These are phyloP conservation scores for Hanseniaspora gamundiae DNA, from an alignment of 1,139 yeast species.

Conservation along the genomic window DNA sequence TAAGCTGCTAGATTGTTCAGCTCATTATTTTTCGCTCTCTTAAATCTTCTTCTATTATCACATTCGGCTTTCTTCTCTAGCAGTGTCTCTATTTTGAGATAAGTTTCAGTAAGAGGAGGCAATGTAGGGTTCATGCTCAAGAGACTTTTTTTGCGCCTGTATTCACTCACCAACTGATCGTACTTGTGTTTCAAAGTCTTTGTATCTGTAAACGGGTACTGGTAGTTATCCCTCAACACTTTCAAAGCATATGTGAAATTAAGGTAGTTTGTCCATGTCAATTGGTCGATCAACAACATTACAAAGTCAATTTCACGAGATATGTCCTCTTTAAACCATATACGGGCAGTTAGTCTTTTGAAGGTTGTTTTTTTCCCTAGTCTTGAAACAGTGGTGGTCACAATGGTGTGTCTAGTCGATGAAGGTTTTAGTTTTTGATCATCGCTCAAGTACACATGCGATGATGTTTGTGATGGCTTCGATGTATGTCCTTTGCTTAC, in stretches of 20 bases:
- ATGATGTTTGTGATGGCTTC: too few species aligned
- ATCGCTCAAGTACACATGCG: too few species aligned
- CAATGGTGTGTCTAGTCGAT: not conserved
- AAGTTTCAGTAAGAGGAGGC: constrained; percentile 2
- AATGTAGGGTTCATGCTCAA: not conserved
- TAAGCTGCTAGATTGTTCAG: not conserved
- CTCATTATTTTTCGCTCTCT: not conserved
- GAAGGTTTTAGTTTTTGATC: too few species aligned
- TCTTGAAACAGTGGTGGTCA: not conserved
- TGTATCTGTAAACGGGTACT: constrained; percentile 7
- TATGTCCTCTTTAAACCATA: constrained; percentile 6
- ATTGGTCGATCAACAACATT: constrained; percentile 7
- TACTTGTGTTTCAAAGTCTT: constrained; percentile 5
- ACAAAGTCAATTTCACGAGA: constrained; percentile 4
- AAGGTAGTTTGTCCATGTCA: constrained; percentile 8
- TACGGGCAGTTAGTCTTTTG: constrained; percentile 5
- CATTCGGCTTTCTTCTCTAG: constrained; percentile 6
- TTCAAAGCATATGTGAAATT: constrained; percentile 8
- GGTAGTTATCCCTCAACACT: constrained; percentile 6
- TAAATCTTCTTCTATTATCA: constrained; percentile 3
- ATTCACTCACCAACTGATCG: constrained; percentile 1
- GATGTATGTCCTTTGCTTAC: too few species aligned
- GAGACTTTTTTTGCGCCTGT: constrained; percentile 2
- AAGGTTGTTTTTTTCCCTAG: constrained; percentile 1
- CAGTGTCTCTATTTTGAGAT: constrained; percentile 2